Percentiles rank a stretch among this genome's conserved stretches.
phyloP scores from a whole-genome alignment of 495 filamentous ascomycete species.

The Penicillium crystallinum region DNA sequence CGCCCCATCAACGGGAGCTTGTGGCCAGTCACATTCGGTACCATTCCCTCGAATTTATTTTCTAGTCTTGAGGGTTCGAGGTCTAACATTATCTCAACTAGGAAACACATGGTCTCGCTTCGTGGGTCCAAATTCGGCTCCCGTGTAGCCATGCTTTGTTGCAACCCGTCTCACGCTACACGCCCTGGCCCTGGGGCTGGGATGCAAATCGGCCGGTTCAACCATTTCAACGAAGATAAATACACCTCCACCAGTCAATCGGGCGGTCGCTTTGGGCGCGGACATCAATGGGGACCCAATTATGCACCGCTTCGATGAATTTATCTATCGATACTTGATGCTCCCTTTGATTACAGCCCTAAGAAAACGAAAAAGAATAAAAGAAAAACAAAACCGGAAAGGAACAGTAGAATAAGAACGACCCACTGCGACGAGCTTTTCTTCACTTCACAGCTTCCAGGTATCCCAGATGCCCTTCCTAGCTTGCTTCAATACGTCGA shows the following conservation, averaged over 20 bases:
- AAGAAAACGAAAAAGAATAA: background rate
- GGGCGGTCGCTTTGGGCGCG: slow-evolving; percentile 32
- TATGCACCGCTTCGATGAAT: slow-evolving; percentile 37
- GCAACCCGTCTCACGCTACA: slow-evolving; percentile 81
- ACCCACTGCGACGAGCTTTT: slow-evolving; percentile 6
- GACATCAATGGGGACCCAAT: slow-evolving; percentile 34
- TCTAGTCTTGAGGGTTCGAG: background rate
- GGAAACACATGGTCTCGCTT: slow-evolving; percentile 98
- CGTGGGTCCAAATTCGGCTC: slow-evolving; percentile 98
- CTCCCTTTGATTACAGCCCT: background rate
- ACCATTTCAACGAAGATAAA: slow-evolving; percentile 51
- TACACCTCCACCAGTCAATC: slow-evolving; percentile 25
- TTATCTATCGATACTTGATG: background rate
- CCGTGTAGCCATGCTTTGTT: slow-evolving; percentile 97
- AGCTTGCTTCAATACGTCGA: background rate
- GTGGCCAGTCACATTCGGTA: slow-evolving; percentile 87
- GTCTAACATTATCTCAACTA: slow-evolving; percentile 16
- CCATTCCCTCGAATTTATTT: background rate
- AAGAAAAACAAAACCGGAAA: background rate
- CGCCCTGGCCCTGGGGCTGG: slow-evolving; percentile 78
- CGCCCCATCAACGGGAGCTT: slow-evolving; percentile 81
- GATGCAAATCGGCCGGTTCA: slow-evolving; percentile 53
- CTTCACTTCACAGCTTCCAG: background rate
- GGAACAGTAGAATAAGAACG: too few relatives aligned
- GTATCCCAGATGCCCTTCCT: background rate